Base-by-base conservation (phyloP, 2,329 filamentous ascomycete genomes). In the Apiospora rasikravindrae region DNA sequence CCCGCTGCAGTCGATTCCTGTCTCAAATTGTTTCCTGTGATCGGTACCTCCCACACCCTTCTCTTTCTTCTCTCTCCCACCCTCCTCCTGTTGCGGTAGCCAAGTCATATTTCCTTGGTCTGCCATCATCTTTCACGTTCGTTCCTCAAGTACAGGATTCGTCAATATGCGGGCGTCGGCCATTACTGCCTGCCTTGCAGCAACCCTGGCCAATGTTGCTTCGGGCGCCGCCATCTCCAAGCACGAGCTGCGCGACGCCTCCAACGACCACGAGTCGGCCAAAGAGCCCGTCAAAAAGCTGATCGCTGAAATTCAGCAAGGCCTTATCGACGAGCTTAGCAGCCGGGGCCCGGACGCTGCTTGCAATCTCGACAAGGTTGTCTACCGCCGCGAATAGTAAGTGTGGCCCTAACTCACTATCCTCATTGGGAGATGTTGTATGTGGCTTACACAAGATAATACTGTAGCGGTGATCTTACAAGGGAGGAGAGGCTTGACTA, bases 401-500 rank as follows among this genome's bases (percentile, higher is more conserved):
- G 49, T n/a, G 8, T 40, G 2, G 16, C 16, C 22, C 57, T n/a
- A n/a, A n/a, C 37, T 40, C 33, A 11, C 1, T 13, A n/a, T 14
- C 33, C 4, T n/a, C 33, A 1, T n/a, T 2, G 1, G 19, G 8
- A 1, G 16, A n/a, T 16, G 4, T n/a, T 2, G 11, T 6, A 11
- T 24, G 19, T 24, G 57, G 19, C 57, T 64, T 11, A 64, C 57
- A 13, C 22, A n/a, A 24, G 2, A 14, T 40, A 2, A 14, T 26
- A n/a, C 14, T 51, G 6, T 10, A 64, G 57, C 40, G 57, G 57
- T n/a, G 57, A 64, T 4, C 47, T 74, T 6, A 67, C 72, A 8
- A 53, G 72, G 37, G 67, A 70, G 26, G 73, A 74, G 69, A 74
- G 73, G 64, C 69, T 67, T 8, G 72, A 73, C 24, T 74, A 74